Percentiles rank a stretch among this genome's conserved stretches.
Evolutionary conservation across 805 yeast species (phyloP).

Genomic region (Metschnikowia rubicola): DNA sequence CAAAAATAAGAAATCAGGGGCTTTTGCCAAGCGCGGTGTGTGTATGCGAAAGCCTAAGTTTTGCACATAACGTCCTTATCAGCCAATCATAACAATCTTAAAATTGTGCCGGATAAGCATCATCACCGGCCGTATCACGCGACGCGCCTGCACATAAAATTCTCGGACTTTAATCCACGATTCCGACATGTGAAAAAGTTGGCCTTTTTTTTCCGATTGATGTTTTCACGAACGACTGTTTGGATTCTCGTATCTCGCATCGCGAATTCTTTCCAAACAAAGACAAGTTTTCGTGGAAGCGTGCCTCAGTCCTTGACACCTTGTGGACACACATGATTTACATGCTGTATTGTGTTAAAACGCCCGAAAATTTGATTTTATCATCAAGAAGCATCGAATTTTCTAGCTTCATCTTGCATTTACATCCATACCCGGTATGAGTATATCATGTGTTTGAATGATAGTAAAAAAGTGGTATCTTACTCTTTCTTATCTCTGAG

Average conservation of each 20-base stretch:
- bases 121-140: neutral
- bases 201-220: neutral
- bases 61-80: neutral
- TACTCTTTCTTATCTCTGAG: too few species aligned
- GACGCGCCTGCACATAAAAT: neutral
- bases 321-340: too few species aligned
- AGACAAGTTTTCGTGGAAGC: too few species aligned
- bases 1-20: neutral
- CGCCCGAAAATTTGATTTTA: too few species aligned
- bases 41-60: neutral
- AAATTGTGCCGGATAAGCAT: conserved; percentile 1
- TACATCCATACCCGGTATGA: too few species aligned
- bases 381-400: too few species aligned
- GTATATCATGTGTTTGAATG: too few species aligned
- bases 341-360: too few species aligned
- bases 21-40: neutral
- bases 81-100: neutral
- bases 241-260: neutral
- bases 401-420: too few species aligned
- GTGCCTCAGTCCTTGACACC: too few species aligned
- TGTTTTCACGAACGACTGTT: neutral
- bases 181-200: neutral
- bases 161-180: conserved; percentile 1
- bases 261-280: too few species aligned
- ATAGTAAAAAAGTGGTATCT: too few species aligned